A percentile compares a stretch with the other conserved stretches of the same genome.
These are phyloP conservation scores for Agaricales sp. DNA, from an alignment of 1,284 basidiomycete genomes.

Conservation along the genomic window DNA sequence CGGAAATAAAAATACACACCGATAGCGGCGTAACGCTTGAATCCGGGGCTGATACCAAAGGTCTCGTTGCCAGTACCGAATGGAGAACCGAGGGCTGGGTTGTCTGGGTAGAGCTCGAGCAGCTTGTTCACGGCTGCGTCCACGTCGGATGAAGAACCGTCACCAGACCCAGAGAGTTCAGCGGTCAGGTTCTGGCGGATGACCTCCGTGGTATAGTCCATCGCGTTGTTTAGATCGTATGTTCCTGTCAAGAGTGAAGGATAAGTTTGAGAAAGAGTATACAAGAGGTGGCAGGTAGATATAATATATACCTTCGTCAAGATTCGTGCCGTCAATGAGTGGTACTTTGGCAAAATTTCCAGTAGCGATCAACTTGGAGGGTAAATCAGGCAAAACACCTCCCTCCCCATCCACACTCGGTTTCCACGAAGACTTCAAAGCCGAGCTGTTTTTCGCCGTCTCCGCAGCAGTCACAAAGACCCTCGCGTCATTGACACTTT, in stretches of 20 bases:
- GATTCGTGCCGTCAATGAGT: constrained; percentile 5
- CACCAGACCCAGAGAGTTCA: background rate
- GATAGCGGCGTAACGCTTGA: constrained; percentile 19
- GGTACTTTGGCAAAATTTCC: constrained; percentile 6
- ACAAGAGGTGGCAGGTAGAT: background rate
- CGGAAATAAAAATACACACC: constrained; percentile 7
- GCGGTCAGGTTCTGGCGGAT: background rate
- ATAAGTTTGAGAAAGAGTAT: background rate
- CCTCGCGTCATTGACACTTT: background rate
- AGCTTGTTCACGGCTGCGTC: constrained; percentile 4
- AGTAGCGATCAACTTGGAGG: background rate
- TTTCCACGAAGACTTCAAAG: background rate
- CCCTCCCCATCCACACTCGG: background rate
- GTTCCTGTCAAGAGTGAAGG: too few species aligned
- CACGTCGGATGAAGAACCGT: background rate
- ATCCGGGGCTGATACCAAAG: constrained; percentile 16
- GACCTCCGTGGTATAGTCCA: background rate
- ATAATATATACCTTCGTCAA: constrained; percentile 1
- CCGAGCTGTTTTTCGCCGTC: background rate
- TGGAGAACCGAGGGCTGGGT: constrained; percentile 20
- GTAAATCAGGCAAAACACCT: constrained; percentile 3
- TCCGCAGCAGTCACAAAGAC: background rate
- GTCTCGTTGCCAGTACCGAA: constrained; percentile 22
- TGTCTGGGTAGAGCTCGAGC: constrained; percentile 18
- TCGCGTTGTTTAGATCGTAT: background rate